Percentiles rank a stretch among this genome's conserved stretches.
phyloP scores from a whole-genome alignment of 2,329 filamentous ascomycete species.

The Alternaria conjuncta region DNA sequence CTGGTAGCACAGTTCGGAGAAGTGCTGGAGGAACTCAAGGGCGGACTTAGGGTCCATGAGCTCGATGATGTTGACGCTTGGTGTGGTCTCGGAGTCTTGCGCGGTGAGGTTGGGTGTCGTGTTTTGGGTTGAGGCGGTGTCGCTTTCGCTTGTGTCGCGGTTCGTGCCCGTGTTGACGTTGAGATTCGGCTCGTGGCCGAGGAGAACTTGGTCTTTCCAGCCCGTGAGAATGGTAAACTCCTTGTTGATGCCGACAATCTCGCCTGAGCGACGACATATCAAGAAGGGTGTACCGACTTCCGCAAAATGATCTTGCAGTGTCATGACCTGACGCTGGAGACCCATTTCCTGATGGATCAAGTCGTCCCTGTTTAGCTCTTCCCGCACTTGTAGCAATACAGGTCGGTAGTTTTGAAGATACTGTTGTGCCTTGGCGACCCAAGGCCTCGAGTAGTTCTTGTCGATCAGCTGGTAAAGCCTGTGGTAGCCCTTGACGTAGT shows the following conservation, averaged over 20 bases:
- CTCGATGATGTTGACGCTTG: slow-evolving; percentile 89
- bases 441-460: slow-evolving; percentile 76
- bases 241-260: slow-evolving; percentile 94
- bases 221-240: slow-evolving; percentile 96
- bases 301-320: slow-evolving; percentile 90
- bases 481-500: slow-evolving; percentile 90
- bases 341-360: slow-evolving; percentile 98
- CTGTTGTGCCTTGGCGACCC: slow-evolving; percentile 82
- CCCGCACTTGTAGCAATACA: slow-evolving; percentile 89
- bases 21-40: slow-evolving; percentile 95
- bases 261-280: slow-evolving; percentile 88
- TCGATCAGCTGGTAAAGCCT: slow-evolving; percentile 81
- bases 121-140: slow-evolving; percentile 45
- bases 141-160: slow-evolving; percentile 44
- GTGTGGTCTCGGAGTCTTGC: slow-evolving; percentile 54
- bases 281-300: slow-evolving; percentile 89
- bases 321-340: slow-evolving; percentile 88
- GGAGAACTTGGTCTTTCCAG: slow-evolving; percentile 87
- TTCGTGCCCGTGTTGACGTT: slow-evolving; percentile 79
- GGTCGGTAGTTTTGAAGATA: slow-evolving; percentile 88
- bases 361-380: slow-evolving; percentile 86
- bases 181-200: slow-evolving; percentile 85
- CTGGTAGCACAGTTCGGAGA: slow-evolving; percentile 88
- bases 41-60: slow-evolving; percentile 92
- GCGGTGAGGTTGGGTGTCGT: slow-evolving; percentile 55